phyloP scores from a whole-genome alignment of 352 stramenopile species.

The Globisporangium rhizosaccharum region DNA sequence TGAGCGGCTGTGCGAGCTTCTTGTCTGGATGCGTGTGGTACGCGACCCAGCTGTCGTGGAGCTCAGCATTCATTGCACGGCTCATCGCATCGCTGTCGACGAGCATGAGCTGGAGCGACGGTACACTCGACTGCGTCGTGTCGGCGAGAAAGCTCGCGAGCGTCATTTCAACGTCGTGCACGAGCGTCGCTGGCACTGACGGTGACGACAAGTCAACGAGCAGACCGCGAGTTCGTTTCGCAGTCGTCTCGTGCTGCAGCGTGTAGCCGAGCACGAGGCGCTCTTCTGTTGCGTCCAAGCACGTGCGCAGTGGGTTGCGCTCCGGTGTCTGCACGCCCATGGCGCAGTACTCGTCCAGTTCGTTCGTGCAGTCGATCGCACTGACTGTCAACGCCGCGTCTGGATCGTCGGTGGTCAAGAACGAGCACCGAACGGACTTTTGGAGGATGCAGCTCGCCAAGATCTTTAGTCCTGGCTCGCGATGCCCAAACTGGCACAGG shows the following conservation, averaged over 20 bases:
- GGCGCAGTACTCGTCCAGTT: constrained; percentile 17
- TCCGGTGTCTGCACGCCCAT: constrained; percentile 10
- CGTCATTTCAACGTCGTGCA: constrained; percentile 13
- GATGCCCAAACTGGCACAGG: constrained; percentile 27
- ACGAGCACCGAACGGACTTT: constrained; percentile 23
- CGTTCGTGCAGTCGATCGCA: constrained; percentile 7
- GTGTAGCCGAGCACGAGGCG: constrained; percentile 8
- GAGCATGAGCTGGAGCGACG: constrained; percentile 19
- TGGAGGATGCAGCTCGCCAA: constrained; percentile 21
- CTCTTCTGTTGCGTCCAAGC: constrained; percentile 19
- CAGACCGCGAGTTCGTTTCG: not conserved
- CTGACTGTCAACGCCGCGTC: not conserved
- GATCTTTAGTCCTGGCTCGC: constrained; percentile 35
- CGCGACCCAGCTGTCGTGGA: constrained; percentile 35
- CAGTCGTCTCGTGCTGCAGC: not conserved
- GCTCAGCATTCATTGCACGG: constrained; percentile 28
- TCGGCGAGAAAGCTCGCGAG: constrained; percentile 11
- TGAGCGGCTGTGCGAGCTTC: constrained; percentile 4
- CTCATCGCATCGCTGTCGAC: constrained; percentile 23
- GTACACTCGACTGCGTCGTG: not conserved
- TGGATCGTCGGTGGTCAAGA: constrained; percentile 20
- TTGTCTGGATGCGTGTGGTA: constrained; percentile 21
- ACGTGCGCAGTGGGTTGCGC: constrained; percentile 19
- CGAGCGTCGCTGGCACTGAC: constrained; percentile 15
- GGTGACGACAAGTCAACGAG: constrained; percentile 3